These are phyloP conservation scores for Adansonia madagascariensis DNA, from an alignment of 441 rosid genomes.

Conservation along the genomic window DNA sequence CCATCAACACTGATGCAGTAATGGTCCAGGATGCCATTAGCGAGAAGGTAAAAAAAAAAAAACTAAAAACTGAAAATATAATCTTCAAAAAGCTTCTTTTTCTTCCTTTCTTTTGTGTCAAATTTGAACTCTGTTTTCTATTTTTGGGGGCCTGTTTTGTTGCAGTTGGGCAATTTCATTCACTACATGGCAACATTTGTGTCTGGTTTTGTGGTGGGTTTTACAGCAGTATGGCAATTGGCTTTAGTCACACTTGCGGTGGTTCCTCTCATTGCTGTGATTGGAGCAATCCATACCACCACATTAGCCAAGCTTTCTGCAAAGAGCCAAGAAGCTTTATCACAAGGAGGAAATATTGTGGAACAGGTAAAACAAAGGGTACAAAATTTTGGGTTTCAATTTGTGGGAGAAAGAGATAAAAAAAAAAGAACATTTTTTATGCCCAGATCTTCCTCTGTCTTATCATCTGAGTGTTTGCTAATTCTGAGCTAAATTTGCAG, in stretches of 20 bases:
- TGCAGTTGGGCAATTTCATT: slow-evolving; percentile 94
- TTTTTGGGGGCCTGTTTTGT: background rate
- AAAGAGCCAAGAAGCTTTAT: slow-evolving; percentile 85
- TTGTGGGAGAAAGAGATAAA: background rate
- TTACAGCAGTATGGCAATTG: slow-evolving; percentile 99
- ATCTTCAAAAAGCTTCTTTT: slow-evolving; percentile 3
- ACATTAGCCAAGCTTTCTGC: slow-evolving; percentile 78
- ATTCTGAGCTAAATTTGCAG: slow-evolving; percentile 51
- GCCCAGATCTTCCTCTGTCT: slow-evolving; percentile 29
- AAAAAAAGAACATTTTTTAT: background rate
- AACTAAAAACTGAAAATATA: background rate
- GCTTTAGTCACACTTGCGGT: slow-evolving; percentile 96
- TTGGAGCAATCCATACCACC: slow-evolving; percentile 84
- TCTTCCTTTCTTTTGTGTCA: slow-evolving; percentile 26
- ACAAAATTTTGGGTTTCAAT: slow-evolving; percentile 1
- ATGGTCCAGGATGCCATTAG: slow-evolving; percentile 99
- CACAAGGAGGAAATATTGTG: slow-evolving; percentile 91
- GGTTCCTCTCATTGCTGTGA: slow-evolving; percentile 94
- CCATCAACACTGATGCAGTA: slow-evolving; percentile 95
- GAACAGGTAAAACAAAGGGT: slow-evolving; percentile 72
- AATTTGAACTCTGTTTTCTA: background rate
- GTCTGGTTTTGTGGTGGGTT: slow-evolving; percentile 97
- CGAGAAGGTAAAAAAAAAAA: slow-evolving; percentile 67
- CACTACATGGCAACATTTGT: slow-evolving; percentile 98
- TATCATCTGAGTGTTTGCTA: slow-evolving; percentile 37